Percentiles rank a stretch among this genome's conserved stretches.
phyloP scores from a whole-genome alignment of 192 early-diverging fungal species.

The Backusella tarrabulga region DNA sequence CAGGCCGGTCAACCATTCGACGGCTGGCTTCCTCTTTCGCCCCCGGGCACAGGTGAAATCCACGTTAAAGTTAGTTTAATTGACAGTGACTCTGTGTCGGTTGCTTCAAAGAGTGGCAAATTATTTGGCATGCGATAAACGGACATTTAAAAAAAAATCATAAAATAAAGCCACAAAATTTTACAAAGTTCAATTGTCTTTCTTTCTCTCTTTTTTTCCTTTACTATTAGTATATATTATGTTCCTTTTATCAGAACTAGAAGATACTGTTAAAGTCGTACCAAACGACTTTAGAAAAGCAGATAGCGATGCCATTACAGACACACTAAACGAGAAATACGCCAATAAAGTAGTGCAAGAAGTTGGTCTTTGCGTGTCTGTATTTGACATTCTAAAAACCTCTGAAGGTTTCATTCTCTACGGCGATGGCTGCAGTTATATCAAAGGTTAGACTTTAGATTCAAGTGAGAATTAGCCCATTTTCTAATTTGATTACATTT shows the following conservation, averaged over 20 bases:
- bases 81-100: neutral
- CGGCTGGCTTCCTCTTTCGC: slow-evolving; percentile 34
- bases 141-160: slow-evolving; percentile 4
- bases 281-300: slow-evolving; percentile 79
- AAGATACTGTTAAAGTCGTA: slow-evolving; percentile 83
- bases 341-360: slow-evolving; percentile 93
- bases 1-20: slow-evolving; percentile 31
- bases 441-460: slow-evolving; percentile 52
- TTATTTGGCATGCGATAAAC: slow-evolving; percentile 14
- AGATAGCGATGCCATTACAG: slow-evolving; percentile 74
- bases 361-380: slow-evolving; percentile 86
- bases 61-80: slow-evolving; percentile 16
- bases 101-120: slow-evolving; percentile 1
- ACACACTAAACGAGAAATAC: slow-evolving; percentile 91
- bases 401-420: slow-evolving; percentile 86
- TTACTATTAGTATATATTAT: slow-evolving; percentile 42
- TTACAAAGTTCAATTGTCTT: neutral
- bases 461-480: neutral
- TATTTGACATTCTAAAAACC: slow-evolving; percentile 77
- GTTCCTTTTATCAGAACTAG: slow-evolving; percentile 83
- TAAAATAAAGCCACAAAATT: neutral
- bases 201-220: neutral
- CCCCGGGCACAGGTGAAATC: slow-evolving; percentile 38
- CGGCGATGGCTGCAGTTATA: slow-evolving; percentile 75
- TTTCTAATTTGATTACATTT: slow-evolving; percentile 12